Percentiles rank a stretch among this genome's conserved stretches.
Evolutionary conservation across 805 yeast species (phyloP).

Genomic region (Candida tibetensis): DNA sequence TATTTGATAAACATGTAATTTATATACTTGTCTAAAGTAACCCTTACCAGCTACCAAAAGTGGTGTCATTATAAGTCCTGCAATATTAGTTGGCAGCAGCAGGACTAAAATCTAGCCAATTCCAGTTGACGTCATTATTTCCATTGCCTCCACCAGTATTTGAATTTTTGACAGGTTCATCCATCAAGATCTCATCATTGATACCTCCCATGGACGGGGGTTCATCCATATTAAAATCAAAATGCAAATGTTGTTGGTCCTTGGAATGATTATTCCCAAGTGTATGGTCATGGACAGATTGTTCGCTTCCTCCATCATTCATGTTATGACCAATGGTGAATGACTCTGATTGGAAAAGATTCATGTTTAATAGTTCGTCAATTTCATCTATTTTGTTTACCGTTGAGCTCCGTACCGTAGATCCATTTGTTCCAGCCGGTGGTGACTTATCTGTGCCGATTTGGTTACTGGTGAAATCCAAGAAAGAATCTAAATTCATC

Average conservation of each 20-base stretch:
- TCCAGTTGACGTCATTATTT: conserved; percentile 27
- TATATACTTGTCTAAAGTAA: no score
- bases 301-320: no score
- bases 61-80: no score
- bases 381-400: conserved; percentile 32
- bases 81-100: conserved; percentile 10
- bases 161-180: conserved; percentile 12
- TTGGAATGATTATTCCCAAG: background rate
- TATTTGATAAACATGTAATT: no score
- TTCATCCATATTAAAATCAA: conserved; percentile 8
- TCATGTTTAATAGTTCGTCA: conserved; percentile 39
- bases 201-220: conserved; percentile 23
- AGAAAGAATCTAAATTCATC: conserved; percentile 16
- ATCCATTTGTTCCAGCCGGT: background rate
- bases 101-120: conserved; percentile 40
- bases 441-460: conserved; percentile 3
- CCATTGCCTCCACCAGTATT: background rate
- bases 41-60: background rate
- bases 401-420: background rate
- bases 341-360: conserved; percentile 35
- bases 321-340: conserved; percentile 22
- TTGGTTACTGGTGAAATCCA: conserved; percentile 11
- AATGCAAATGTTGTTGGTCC: background rate
- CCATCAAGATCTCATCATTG: conserved; percentile 32
- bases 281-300: background rate